Conservation (phyloP, 192 early-diverging fungal genomes). For the Coemansia sp. region DNA sequence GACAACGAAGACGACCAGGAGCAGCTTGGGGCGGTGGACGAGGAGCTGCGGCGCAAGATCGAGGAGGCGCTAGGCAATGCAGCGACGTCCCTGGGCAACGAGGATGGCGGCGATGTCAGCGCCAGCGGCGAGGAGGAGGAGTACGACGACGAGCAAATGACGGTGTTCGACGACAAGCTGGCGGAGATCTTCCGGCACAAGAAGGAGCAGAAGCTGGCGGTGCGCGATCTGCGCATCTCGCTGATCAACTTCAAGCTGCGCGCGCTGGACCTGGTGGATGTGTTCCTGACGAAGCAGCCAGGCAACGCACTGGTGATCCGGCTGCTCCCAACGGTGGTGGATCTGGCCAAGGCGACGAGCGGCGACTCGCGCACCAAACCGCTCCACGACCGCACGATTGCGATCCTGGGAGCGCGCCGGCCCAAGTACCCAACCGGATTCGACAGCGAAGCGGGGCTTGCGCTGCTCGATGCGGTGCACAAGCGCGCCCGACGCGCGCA, state of each 20-base stretch:
- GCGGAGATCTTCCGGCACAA: slow-evolving; percentile 89
- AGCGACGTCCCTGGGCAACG: neutral
- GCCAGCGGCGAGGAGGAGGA: slow-evolving; percentile 61
- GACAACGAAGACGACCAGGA: slow-evolving; percentile 56
- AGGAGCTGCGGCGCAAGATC: slow-evolving; percentile 75
- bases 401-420: slow-evolving; percentile 67
- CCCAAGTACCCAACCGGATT: slow-evolving; percentile 62
- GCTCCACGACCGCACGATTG: slow-evolving; percentile 68
- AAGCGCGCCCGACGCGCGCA: slow-evolving; percentile 72
- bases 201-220: slow-evolving; percentile 77
- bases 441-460: slow-evolving; percentile 60
- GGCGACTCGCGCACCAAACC: slow-evolving; percentile 63
- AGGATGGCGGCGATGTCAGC: slow-evolving; percentile 54
- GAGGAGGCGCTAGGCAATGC: slow-evolving; percentile 65
- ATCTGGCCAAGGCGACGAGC: slow-evolving; percentile 59
- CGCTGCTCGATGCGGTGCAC: slow-evolving; percentile 68
- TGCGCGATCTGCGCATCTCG: slow-evolving; percentile 80
- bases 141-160: slow-evolving; percentile 85
- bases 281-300: slow-evolving; percentile 71
- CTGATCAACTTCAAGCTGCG: slow-evolving; percentile 90
- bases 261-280: slow-evolving; percentile 79
- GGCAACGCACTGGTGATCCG: slow-evolving; percentile 71
- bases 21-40: slow-evolving; percentile 62
- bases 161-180: slow-evolving; percentile 88
- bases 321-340: slow-evolving; percentile 70